Evolutionary conservation across 164 flowering plant species (phyloP).

Genomic region (Magnolia changhungtana): DNA sequence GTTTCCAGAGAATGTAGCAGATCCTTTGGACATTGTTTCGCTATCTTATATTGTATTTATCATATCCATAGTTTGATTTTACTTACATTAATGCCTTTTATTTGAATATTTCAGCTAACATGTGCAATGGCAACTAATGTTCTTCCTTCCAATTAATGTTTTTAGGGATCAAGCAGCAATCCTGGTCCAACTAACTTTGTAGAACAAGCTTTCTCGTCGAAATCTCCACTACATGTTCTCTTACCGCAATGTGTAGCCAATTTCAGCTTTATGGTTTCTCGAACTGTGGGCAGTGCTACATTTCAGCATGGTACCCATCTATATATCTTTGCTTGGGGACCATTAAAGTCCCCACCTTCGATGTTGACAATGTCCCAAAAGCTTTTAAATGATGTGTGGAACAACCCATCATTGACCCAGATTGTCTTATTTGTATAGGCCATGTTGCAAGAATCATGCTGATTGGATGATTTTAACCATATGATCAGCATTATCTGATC

Average conservation of each 20-base stretch:
- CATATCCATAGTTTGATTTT: neutral
- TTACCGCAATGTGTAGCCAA: neutral
- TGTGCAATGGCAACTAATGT: too few species aligned
- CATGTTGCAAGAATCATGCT: too few species aligned
- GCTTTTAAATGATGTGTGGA: too few species aligned
- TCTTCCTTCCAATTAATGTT: neutral
- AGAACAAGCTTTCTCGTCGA: conserved; percentile 5
- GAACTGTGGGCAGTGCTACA: neutral
- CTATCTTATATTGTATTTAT: neutral
- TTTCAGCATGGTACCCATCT: neutral
- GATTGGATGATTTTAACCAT: too few species aligned
- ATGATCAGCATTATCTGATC: too few species aligned
- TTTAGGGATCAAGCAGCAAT: conserved; percentile 2
- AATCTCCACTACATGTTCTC: neutral
- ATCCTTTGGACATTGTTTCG: neutral
- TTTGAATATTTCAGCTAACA: neutral
- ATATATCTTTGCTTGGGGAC: too few species aligned
- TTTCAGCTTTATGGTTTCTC: neutral
- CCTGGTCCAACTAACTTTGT: conserved; percentile 5
- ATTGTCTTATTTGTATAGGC: neutral
- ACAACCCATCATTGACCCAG: too few species aligned
- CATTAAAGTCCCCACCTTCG: too few species aligned
- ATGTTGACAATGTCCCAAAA: too few species aligned
- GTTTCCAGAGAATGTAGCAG: neutral
- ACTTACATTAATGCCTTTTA: neutral